Base-by-base conservation (phyloP, 805 yeast genomes). In the Kuraishia piskuri region DNA sequence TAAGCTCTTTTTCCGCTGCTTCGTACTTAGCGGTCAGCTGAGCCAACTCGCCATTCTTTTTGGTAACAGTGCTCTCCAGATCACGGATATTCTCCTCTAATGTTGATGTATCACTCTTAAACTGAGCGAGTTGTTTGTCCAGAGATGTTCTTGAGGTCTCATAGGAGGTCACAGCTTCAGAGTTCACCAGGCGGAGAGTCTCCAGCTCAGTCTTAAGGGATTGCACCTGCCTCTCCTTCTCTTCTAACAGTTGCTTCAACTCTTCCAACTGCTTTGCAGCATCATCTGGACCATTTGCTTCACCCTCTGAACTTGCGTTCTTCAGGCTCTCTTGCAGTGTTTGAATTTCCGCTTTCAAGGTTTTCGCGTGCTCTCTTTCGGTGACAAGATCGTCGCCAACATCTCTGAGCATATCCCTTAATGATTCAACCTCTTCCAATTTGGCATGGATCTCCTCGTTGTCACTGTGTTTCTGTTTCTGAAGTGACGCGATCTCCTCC, bases 361-460 rank as follows among this genome's bases (percentile, higher is more conserved):
- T 64, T 59, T 85, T 84, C 21, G 83, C 51, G 52, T 79, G 69
- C 49, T 86, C 89, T 57, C 78, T 81, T 0, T 90, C 80, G 4
- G 79, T 77, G 1, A 90, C 95, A 7, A 90, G 72, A 50, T 89
- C 95, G 61, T 87, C 80, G 1, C 97, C 97, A 24, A 90, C 75
- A 54, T 79, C 82, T 57, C 77, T 77, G 52, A 91, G 65, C 88
- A 86, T 88, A 54, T 90, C 97, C 61, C 83, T 79, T 51, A 87
- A 73, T 52, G 74, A 76, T 49, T 82, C 90, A 19, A 90, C 69
- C 61, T 90, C 96, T 53, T 81, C 87, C 12, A 62, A 54, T 55
- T 82, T 82, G 8, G 62, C 49, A 36, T 65, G 68, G n/a, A 81
- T 54, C 7, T 68, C 66, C 2, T 58, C 52, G 26, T 64, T 69